Conservation (phyloP, 2,329 filamentous ascomycete species). For the Ciborinia camelliae region DNA sequence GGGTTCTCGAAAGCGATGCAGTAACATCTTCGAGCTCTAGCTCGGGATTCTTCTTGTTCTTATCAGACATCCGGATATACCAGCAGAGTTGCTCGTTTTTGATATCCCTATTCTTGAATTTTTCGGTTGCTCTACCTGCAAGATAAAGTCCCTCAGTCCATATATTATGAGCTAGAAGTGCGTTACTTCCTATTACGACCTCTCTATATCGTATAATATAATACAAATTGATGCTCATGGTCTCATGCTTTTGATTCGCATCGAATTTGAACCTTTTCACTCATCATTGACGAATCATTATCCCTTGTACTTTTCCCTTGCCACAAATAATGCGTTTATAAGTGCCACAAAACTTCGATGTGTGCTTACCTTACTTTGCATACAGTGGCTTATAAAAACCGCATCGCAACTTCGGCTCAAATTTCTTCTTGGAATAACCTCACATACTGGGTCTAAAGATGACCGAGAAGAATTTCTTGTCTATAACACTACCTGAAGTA, state of each 20-base stretch:
- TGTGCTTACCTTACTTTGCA: not conserved
- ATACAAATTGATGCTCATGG: not conserved
- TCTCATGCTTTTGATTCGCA: not conserved
- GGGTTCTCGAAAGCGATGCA: not conserved
- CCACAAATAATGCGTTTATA: not conserved
- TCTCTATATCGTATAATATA: not conserved
- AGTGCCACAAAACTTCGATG: not conserved
- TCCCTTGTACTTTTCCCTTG: not conserved
- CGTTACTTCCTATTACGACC: not conserved
- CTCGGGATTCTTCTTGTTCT: not conserved
- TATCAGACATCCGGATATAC: too few relatives aligned
- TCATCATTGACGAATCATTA: not conserved
- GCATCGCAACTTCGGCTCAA: not conserved
- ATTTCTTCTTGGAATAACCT: not conserved
- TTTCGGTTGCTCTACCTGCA: not conserved
- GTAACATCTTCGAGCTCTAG: not conserved
- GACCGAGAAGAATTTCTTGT: not conserved
- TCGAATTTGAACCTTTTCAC: not conserved
- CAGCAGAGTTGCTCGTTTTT: not conserved
- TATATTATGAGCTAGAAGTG: not conserved
- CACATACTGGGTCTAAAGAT: not conserved
- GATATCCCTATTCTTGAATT: not conserved
- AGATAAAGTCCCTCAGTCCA: not conserved
- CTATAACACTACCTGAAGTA: constrained; percentile 3
- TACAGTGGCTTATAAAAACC: not conserved